Evolutionary conservation across 148 eudicot genomes (phyloP).

Genomic region (Chenopodium berlandieri): DNA sequence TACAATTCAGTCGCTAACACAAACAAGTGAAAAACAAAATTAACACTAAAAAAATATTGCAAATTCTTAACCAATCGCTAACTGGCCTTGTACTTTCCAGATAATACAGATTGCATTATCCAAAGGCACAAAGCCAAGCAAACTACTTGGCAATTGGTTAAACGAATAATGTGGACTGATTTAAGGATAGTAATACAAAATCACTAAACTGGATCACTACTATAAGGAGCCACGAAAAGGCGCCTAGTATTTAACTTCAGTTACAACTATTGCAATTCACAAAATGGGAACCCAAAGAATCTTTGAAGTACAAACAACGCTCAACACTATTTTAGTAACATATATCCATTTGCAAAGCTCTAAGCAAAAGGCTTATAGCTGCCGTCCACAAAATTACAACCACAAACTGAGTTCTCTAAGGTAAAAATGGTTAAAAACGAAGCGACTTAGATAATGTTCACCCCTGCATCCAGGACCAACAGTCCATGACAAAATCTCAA

Average conservation of each 20-base stretch:
- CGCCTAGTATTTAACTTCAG: constrained; percentile 6
- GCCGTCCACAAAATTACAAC: constrained; percentile 28
- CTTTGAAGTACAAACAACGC: constrained; percentile 17
- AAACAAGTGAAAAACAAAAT: neutral
- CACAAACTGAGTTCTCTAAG: constrained; percentile 22
- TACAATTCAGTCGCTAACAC: neutral
- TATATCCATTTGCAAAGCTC: constrained; percentile 35
- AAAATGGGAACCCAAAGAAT: constrained; percentile 21
- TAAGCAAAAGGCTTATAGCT: constrained; percentile 32
- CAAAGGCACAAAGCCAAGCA: neutral
- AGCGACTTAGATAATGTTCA: constrained; percentile 35
- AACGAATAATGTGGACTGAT: neutral
- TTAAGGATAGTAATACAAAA: neutral
- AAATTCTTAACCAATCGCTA: neutral
- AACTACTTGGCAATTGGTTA: constrained; percentile 6
- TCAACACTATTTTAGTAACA: constrained; percentile 17
- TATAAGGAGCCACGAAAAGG: constrained; percentile 10
- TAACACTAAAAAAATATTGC: neutral
- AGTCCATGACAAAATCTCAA: constrained; percentile 29
- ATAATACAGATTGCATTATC: neutral
- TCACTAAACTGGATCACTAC: constrained; percentile 2
- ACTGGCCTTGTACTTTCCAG: neutral
- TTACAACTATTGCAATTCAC: constrained; percentile 14
- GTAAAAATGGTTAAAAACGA: constrained; percentile 23
- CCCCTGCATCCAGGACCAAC: constrained; percentile 46